Conservation (phyloP, 257 asterid genomes). For the Solanum chmielewskii region DNA sequence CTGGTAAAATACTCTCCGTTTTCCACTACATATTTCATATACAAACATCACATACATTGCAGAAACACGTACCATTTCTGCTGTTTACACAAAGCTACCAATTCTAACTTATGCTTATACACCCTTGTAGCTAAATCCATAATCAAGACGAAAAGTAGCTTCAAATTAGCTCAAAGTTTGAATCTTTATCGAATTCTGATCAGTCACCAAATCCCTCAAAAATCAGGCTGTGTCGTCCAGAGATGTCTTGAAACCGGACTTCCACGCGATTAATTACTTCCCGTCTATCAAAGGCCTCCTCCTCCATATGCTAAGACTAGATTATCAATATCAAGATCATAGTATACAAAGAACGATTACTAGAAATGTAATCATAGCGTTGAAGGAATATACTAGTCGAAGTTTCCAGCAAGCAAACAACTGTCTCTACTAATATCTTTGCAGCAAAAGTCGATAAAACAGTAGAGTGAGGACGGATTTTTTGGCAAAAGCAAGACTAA, state of each 20-base stretch:
- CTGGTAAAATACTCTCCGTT: not conserved
- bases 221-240: not conserved
- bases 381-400: not conserved
- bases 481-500: no score
- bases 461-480: no score
- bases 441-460: not conserved
- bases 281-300: not conserved
- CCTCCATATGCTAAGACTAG: not conserved
- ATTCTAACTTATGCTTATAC: not conserved
- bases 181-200: not conserved
- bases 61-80: not conserved
- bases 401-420: not conserved
- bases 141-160: no score
- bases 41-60: not conserved
- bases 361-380: not conserved
- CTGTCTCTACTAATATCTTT: not conserved
- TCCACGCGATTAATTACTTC: not conserved
- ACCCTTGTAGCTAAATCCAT: not conserved
- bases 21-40: not conserved
- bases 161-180: not conserved
- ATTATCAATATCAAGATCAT: not conserved
- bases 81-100: not conserved
- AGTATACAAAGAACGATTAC: not conserved
- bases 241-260: not conserved
- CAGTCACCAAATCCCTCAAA: not conserved